phyloP scores from a whole-genome alignment of 2,329 filamentous ascomycete species.

The Sporothrix variecibatus region DNA sequence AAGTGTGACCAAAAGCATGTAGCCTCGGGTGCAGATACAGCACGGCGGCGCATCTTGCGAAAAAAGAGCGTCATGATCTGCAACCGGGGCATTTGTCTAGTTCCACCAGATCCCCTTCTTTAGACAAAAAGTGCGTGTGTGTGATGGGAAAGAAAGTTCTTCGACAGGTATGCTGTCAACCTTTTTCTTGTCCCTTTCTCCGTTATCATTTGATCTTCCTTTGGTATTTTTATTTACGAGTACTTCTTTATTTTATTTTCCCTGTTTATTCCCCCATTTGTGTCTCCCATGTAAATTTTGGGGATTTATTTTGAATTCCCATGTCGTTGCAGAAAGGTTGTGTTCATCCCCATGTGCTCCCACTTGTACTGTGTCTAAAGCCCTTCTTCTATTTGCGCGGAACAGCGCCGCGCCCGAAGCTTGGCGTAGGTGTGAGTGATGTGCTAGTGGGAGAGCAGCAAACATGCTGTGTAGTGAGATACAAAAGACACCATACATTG shows the following conservation, averaged over 20 bases:
- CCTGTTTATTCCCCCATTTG: not conserved
- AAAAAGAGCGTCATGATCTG: conserved; percentile 18
- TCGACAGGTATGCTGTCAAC: not conserved
- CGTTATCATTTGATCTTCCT: not conserved
- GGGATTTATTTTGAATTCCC: not conserved
- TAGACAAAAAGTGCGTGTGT: not conserved
- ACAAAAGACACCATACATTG: not conserved
- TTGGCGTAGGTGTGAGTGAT: not conserved
- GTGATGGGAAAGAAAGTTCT: not conserved
- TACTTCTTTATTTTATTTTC: not conserved
- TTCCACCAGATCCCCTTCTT: conserved; percentile 25
- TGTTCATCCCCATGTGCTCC: not conserved
- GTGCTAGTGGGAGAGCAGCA: not conserved
- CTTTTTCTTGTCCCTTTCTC: not conserved
- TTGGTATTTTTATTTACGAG: not conserved
- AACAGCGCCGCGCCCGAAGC: not conserved
- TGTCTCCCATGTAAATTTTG: not conserved
- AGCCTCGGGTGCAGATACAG: conserved; percentile 9
- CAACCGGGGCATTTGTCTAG: conserved; percentile 14
- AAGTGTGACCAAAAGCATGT: not conserved
- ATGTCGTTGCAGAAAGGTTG: not conserved
- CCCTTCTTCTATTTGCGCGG: not conserved
- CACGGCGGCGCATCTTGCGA: conserved; percentile 10
- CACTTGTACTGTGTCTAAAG: not conserved
- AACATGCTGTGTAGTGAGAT: not conserved